These are phyloP conservation scores for Hypoxylon sp. DNA, from an alignment of 2,329 filamentous ascomycete genomes.

Conservation along the genomic window DNA sequence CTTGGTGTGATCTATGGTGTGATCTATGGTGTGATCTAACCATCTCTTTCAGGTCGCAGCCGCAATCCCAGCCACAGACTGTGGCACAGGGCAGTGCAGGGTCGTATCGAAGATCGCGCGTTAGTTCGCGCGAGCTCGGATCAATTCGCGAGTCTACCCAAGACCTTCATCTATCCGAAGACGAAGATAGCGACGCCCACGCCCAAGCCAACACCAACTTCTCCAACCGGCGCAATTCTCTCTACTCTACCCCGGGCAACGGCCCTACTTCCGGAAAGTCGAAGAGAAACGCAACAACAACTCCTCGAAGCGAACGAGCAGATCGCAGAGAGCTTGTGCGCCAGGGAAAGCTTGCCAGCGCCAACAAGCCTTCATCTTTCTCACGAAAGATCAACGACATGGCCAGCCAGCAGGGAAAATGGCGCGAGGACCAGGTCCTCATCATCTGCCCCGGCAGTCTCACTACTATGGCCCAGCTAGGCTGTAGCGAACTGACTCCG, in stretches of 20 bases:
- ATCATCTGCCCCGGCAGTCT: slow-evolving; percentile 87
- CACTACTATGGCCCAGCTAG: slow-evolving; percentile 91
- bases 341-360: slow-evolving; percentile 17
- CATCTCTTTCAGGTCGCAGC: not conserved
- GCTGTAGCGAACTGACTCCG: slow-evolving; percentile 90
- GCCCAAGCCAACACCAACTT: not conserved
- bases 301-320: slow-evolving; percentile 2
- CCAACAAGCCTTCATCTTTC: not conserved
- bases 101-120: not conserved
- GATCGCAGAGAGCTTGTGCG: slow-evolving; percentile 5
- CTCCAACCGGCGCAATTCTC: not conserved
- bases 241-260: not conserved
- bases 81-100: not conserved
- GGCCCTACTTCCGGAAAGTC: not conserved
- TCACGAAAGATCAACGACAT: slow-evolving; percentile 56
- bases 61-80: not conserved
- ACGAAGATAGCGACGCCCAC: not conserved
- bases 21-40: not conserved
- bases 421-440: slow-evolving; percentile 75
- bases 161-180: not conserved
- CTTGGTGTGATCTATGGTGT: not conserved
- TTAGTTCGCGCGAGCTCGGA: not conserved
- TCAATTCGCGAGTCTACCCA: not conserved
- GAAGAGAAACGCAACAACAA: not conserved
- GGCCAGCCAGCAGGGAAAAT: slow-evolving; percentile 71